phyloP scores from a whole-genome alignment of 1,284 basidiomycete species.

The Quambalaria eucalypti region DNA sequence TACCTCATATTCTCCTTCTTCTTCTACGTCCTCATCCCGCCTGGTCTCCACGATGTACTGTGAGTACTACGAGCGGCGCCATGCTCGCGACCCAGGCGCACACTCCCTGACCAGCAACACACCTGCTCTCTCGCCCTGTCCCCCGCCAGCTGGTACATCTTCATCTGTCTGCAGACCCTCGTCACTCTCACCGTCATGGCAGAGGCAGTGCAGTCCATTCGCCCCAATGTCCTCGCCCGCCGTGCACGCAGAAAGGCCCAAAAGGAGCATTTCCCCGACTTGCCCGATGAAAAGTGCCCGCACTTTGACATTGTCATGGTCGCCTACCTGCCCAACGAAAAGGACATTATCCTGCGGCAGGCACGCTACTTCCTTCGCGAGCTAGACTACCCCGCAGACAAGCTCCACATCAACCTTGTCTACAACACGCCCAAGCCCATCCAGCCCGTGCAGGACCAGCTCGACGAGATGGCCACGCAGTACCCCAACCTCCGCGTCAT shows the following conservation, averaged over 20 bases:
- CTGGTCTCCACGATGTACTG: no score
- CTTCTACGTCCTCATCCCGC: not conserved
- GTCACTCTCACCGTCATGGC: conserved; percentile 25
- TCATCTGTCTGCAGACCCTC: conserved; percentile 23
- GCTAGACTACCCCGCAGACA: conserved; percentile 30
- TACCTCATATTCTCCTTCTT: conserved; percentile 1
- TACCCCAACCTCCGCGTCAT: conserved; percentile 24
- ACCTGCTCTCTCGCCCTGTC: not conserved
- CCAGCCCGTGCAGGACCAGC: conserved; percentile 24
- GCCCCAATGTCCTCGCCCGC: conserved; percentile 24
- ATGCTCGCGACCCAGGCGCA: no score
- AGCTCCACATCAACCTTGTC: conserved; percentile 33
- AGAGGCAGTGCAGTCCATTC: conserved; percentile 31
- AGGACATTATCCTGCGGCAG: conserved; percentile 38
- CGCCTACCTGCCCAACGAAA: conserved; percentile 36
- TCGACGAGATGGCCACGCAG: conserved; percentile 18
- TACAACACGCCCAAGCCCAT: conserved; percentile 36
- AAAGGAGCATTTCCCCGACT: conserved; percentile 13
- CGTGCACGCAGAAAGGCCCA: conserved; percentile 21
- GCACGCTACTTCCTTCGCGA: conserved; percentile 29
- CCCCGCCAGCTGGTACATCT: conserved; percentile 21
- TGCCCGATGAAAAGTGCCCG: conserved; percentile 6
- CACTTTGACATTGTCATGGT: conserved; percentile 34
- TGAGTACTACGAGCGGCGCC: no score
- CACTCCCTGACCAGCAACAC: no score